Percentiles rank a stretch among this genome's conserved stretches.
phyloP scores from a whole-genome alignment of 306 rosid species.

The Aeschynomene evenia region DNA sequence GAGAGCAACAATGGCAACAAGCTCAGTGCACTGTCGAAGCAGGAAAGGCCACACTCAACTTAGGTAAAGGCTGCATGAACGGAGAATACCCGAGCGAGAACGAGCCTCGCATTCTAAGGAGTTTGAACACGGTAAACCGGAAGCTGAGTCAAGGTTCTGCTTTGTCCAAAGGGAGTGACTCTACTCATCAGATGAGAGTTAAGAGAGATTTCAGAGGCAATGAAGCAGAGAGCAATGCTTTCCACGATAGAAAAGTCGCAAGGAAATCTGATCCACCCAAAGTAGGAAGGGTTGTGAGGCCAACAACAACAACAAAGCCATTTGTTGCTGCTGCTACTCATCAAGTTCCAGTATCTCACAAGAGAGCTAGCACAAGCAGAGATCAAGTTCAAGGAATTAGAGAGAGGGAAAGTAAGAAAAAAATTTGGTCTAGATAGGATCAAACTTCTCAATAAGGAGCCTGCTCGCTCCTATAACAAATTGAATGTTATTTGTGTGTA shows the following conservation, averaged over 20 bases:
- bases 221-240: conserved; percentile 61
- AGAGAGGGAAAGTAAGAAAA: conserved; percentile 75
- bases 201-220: conserved; percentile 63
- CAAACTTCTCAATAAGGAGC: neutral
- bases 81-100: conserved; percentile 51
- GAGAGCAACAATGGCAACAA: conserved; percentile 51
- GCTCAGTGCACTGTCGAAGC: conserved; percentile 43
- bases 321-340: conserved; percentile 41
- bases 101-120: conserved; percentile 52
- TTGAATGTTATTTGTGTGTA: conserved; percentile 18
- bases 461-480: conserved; percentile 25
- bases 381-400: conserved; percentile 60
- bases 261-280: conserved; percentile 86
- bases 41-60: conserved; percentile 51
- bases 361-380: conserved; percentile 68
- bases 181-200: conserved; percentile 52
- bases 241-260: conserved; percentile 42
- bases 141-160: conserved; percentile 51
- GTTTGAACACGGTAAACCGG: conserved; percentile 53
- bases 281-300: conserved; percentile 49
- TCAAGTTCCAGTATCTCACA: conserved; percentile 59
- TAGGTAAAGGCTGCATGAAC: conserved; percentile 35
- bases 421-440: conserved; percentile 71
- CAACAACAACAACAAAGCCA: conserved; percentile 42
- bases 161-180: conserved; percentile 50